These are phyloP conservation scores for Taphrina deformans DNA, from an alignment of 1,139 yeast species.

Conservation along the genomic window DNA sequence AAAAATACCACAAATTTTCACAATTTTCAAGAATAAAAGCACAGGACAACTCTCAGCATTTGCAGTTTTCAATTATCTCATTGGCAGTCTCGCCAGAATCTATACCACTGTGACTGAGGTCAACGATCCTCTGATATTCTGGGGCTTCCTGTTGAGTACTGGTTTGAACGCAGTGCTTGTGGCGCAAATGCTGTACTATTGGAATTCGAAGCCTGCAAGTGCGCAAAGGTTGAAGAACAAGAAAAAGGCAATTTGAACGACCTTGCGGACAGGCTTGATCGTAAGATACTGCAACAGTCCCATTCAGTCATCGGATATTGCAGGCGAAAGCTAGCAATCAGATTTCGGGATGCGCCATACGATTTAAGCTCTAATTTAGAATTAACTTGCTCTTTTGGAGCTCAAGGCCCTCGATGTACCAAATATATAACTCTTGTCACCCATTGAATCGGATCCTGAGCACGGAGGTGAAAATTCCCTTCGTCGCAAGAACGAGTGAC, in stretches of 20 bases:
- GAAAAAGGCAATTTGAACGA: neutral
- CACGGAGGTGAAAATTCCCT: too few species aligned
- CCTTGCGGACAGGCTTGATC: neutral
- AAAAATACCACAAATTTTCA: slow-evolving; percentile 58
- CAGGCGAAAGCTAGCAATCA: too few species aligned
- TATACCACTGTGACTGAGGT: slow-evolving; percentile 57
- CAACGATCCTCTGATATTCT: slow-evolving; percentile 45
- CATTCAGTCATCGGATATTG: too few species aligned
- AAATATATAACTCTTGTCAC: too few species aligned
- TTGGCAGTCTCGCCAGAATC: slow-evolving; percentile 59
- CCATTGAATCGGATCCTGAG: too few species aligned
- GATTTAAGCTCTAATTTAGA: slow-evolving; percentile 3
- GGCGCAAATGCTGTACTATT: slow-evolving; percentile 46
- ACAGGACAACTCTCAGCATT: slow-evolving; percentile 58
- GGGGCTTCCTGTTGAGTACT: slow-evolving; percentile 45
- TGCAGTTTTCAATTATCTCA: slow-evolving; percentile 57
- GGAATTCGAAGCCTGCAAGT: slow-evolving; percentile 37
- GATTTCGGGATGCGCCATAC: neutral
- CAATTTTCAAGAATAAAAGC: slow-evolving; percentile 53
- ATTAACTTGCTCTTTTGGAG: neutral
- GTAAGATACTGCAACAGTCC: too few species aligned
- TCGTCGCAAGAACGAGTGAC: too few species aligned
- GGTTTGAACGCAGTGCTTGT: slow-evolving; percentile 46
- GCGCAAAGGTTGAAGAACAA: slow-evolving; percentile 2
- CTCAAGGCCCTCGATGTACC: too few species aligned